Base-by-base conservation (phyloP, 371 early-diverging fungal species). In the Synchytrium microbalum region DNA sequence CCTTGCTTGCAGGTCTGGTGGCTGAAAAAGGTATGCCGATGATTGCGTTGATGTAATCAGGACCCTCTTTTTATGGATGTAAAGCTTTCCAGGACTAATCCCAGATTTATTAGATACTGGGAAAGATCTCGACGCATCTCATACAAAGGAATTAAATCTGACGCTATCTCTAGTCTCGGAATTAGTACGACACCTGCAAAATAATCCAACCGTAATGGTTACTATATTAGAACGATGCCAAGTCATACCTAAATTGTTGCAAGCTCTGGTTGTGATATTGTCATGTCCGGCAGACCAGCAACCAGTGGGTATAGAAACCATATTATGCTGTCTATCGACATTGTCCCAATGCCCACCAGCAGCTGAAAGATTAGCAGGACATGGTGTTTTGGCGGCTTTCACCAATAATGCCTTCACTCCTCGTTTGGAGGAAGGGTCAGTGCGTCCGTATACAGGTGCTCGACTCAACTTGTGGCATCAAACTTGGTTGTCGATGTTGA, bases 381-480 rank as follows among this genome's bases (percentile, higher is more conserved):
- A 60, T 27, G 66, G 64, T 3, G 19, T 62, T 1, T 26, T 68
- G 26, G 66, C 57, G 2, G 26, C 54, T 23, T 56, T 71, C 52
- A 30, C 64, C 55, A 62, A 65, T 57, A 65, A 69, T 30, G 66
- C 69, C 8, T 51, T 73, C 19, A 59, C 72, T 19, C 64, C 70
- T 3, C 24, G 55, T 1, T 26, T 73, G 19, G 60, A 29, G 23
- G 61, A 69, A n/a, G 66, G 68, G 24, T 24, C 51, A 29, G 53
- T 58, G 56, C 56, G 29, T 13, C 56, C 56, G 5, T 56, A 56
- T 29, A 24, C 56, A 5, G 24, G 56, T 24, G 19, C 19, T 10
- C 46, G 46, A 38, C 19, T 38, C 5, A 38, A 38, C 46, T 10
- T 19, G 46, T 38, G 46, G 46, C 46, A 38, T 38, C 46, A 38